Percentiles rank a stretch among this genome's conserved stretches.
Evolutionary conservation across 164 flowering plant species (phyloP).

Genomic region (Protea cynaroides): DNA sequence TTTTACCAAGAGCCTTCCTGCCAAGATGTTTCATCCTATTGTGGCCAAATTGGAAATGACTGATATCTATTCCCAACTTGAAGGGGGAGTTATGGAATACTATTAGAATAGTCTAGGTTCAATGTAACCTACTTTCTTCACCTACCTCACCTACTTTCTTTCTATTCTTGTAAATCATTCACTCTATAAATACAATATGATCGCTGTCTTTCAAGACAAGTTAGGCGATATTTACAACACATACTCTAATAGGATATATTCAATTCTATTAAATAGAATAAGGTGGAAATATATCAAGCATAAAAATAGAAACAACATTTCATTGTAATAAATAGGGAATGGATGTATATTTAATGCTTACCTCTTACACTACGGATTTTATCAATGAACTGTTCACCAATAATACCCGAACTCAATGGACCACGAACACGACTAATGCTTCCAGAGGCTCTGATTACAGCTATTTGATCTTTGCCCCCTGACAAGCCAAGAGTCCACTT

Average conservation of each 20-base stretch:
- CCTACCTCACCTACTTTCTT: too few species aligned
- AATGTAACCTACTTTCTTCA: too few species aligned
- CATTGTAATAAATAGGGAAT: constrained; percentile 2
- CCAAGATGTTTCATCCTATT: too few species aligned
- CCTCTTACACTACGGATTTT: constrained; percentile 57
- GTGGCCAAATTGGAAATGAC: too few species aligned
- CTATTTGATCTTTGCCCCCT: constrained; percentile 67
- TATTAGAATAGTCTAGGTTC: too few species aligned
- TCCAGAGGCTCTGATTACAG: constrained; percentile 90
- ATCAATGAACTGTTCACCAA: constrained; percentile 72
- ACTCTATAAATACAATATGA: too few species aligned
- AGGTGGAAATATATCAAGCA: not conserved
- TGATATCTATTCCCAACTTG: too few species aligned
- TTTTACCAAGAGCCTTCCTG: too few species aligned
- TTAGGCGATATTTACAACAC: too few species aligned
- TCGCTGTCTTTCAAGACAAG: too few species aligned
- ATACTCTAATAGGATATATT: not conserved
- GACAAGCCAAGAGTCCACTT: constrained; percentile 85
- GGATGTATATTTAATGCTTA: constrained; percentile 11
- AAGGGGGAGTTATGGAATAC: too few species aligned
- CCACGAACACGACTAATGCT: constrained; percentile 75
- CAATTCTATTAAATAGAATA: not conserved
- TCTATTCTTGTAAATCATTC: too few species aligned
- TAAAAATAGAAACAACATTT: not conserved
- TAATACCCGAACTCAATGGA: constrained; percentile 61